These are phyloP conservation scores for Pseudogymnoascus sp. DNA, from an alignment of 2,329 filamentous ascomycete species.

Conservation along the genomic window DNA sequence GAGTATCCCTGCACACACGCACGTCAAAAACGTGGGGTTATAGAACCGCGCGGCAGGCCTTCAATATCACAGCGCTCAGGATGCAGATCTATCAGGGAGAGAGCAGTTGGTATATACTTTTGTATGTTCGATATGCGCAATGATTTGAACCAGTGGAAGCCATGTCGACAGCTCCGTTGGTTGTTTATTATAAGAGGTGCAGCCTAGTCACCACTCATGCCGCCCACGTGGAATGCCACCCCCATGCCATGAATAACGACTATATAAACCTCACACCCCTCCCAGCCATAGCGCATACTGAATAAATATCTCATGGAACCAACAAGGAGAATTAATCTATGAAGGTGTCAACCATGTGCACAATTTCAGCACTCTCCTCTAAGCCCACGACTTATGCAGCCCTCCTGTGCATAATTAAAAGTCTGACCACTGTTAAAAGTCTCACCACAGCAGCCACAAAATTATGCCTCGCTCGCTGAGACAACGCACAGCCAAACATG, in stretches of 20 bases:
- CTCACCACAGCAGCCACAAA: background rate
- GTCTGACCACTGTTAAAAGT: too few relatives aligned
- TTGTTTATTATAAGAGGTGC: background rate
- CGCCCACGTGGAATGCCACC: background rate
- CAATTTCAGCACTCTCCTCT: background rate
- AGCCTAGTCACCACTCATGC: background rate
- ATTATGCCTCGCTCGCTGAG: background rate
- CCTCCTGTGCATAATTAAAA: background rate
- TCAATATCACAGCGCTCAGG: background rate
- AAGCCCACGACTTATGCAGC: background rate
- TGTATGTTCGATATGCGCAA: background rate
- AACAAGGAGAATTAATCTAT: background rate
- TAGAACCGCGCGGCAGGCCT: background rate
- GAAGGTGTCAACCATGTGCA: background rate
- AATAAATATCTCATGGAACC: background rate
- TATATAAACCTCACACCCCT: background rate
- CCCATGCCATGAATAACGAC: background rate
- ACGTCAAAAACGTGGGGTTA: background rate
- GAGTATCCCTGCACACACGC: background rate
- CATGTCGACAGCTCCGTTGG: background rate
- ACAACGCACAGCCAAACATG: background rate
- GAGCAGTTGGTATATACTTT: too few relatives aligned
- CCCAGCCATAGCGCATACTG: background rate
- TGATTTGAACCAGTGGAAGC: background rate
- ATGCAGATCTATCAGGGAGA: background rate